phyloP scores from a whole-genome alignment of 176 grass and related monocot species.

The Elymus sibiricus region DNA sequence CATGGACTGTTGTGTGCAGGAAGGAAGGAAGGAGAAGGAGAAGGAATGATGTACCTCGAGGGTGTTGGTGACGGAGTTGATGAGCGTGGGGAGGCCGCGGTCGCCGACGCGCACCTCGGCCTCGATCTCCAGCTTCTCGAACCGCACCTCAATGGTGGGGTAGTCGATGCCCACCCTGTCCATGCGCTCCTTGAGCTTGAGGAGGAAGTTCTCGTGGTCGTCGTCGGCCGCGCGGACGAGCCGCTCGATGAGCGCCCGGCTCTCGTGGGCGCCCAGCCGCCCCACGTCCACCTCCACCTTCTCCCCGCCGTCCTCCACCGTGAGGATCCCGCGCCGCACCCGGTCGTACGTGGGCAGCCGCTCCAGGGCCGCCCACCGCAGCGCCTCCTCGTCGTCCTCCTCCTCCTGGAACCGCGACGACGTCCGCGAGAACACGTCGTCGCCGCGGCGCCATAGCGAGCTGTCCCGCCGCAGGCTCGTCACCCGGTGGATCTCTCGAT shows the following conservation, averaged over 20 bases:
- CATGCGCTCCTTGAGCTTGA: conserved; percentile 77
- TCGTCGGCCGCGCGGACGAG: conserved; percentile 68
- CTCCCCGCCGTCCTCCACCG: conserved; percentile 21
- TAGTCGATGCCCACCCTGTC: conserved; percentile 73
- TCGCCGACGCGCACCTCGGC: conserved; percentile 59
- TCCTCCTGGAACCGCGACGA: conserved; percentile 59
- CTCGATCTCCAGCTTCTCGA: conserved; percentile 48
- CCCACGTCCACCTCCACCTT: conserved; percentile 57
- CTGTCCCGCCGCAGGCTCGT: conserved; percentile 47
- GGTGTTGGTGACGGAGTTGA: conserved; percentile 69
- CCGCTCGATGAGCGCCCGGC: conserved; percentile 57
- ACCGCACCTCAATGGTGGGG: conserved; percentile 82
- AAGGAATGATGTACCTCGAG: conserved; percentile 46
- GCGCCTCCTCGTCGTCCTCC: conserved; percentile 90
- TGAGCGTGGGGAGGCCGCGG: conserved; percentile 58
- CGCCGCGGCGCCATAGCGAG: conserved; percentile 55
- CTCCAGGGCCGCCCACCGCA: conserved; percentile 95
- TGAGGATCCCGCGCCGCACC: conserved; percentile 53
- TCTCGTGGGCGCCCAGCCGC: conserved; percentile 44
- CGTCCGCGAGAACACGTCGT: conserved; percentile 67
- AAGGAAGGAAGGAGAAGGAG: too few relatives aligned
- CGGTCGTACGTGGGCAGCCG: conserved; percentile 75
- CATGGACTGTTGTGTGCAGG: too few relatives aligned
- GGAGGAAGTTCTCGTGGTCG: conserved; percentile 74
- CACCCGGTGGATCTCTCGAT: conserved; percentile 50